Evolutionary conservation across 306 rosid species (phyloP).

Genomic region (Phaseolus lunatus): DNA sequence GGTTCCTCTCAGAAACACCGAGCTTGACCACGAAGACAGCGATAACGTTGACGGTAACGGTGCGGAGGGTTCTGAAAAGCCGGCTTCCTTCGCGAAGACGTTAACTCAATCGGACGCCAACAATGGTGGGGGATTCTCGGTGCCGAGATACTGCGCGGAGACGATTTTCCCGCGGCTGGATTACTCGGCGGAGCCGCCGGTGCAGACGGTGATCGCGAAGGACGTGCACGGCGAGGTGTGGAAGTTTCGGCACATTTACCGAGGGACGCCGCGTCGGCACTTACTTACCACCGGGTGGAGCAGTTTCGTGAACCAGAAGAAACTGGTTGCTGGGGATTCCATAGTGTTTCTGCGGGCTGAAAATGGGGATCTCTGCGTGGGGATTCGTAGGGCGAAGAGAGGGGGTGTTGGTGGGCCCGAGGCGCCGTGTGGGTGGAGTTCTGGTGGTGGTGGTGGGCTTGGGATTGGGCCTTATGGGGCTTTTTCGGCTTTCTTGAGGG

Average conservation of each 20-base stretch:
- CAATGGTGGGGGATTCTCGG: slow-evolving; percentile 98
- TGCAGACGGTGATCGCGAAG: slow-evolving; percentile 85
- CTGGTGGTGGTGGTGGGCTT: slow-evolving; percentile 37
- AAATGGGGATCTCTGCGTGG: slow-evolving; percentile 80
- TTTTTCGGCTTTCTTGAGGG: slow-evolving; percentile 68
- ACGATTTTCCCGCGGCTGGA: slow-evolving; percentile 89
- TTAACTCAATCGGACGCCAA: slow-evolving; percentile 96
- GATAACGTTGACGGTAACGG: slow-evolving; percentile 43
- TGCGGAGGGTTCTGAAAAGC: slow-evolving; percentile 70
- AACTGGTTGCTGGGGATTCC: slow-evolving; percentile 95
- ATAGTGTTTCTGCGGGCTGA: slow-evolving; percentile 86
- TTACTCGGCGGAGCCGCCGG: slow-evolving; percentile 96
- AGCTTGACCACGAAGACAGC: slow-evolving; percentile 52
- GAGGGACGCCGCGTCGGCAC: slow-evolving; percentile 97
- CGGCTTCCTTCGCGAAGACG: slow-evolving; percentile 90
- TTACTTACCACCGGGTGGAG: slow-evolving; percentile 98
- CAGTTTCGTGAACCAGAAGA: slow-evolving; percentile 93
- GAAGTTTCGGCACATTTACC: slow-evolving; percentile 92
- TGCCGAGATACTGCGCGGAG: slow-evolving; percentile 96
- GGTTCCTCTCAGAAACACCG: slow-evolving; percentile 58
- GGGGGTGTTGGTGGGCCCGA: slow-evolving; percentile 62
- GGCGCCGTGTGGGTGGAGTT: slow-evolving; percentile 66
- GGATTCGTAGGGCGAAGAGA: slow-evolving; percentile 85
- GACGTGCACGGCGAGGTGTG: slow-evolving; percentile 93
- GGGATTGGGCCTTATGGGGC: slow-evolving; percentile 61